Conservation (phyloP, 768 basidiomycete species). For the Phylloporus sp. region DNA sequence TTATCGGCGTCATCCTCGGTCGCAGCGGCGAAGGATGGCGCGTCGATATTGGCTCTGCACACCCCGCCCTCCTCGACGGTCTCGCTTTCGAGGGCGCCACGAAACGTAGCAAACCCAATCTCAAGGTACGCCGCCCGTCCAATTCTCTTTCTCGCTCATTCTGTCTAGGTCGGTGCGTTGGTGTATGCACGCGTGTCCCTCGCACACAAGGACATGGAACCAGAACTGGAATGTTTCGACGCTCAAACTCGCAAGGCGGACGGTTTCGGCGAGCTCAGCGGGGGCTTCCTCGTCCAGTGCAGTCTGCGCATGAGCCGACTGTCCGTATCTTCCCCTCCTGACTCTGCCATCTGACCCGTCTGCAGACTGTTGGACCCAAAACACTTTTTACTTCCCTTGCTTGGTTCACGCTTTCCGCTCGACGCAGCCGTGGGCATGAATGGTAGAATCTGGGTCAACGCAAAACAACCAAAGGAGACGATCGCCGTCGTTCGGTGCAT, state of each 20-base stretch:
- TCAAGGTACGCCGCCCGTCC: conserved; percentile 56
- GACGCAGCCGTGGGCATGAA: conserved; percentile 90
- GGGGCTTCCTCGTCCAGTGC: conserved; percentile 76
- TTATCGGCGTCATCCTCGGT: conserved; percentile 77
- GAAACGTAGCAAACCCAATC: conserved; percentile 88
- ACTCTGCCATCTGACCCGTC: conserved; percentile 1
- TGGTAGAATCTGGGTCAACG: conserved; percentile 84
- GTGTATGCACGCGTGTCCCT: conserved; percentile 91
- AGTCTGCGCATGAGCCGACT: conserved; percentile 82
- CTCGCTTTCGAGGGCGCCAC: conserved; percentile 96
- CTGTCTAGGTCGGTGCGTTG: conserved; percentile 73
- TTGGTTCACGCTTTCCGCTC: conserved; percentile 79
- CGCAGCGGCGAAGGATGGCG: conserved; percentile 86
- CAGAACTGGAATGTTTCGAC: conserved; percentile 95
- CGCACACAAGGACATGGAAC: conserved; percentile 97
- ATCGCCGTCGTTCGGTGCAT: conserved; percentile 77
- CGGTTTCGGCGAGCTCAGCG: conserved; percentile 90
- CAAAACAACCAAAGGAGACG: conserved; percentile 66
- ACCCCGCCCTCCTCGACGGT: conserved; percentile 78
- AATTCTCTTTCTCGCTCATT: neutral
- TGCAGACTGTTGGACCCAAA: conserved; percentile 71
- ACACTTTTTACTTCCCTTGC: conserved; percentile 75
- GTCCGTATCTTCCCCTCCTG: conserved; percentile 42
- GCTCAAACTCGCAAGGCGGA: conserved; percentile 88
- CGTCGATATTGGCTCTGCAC: conserved; percentile 90